Percentiles rank a stretch among this genome's conserved stretches.
Evolutionary conservation across 176 grass and related monocot species (phyloP).

Genomic region (Cenchrus americanus): DNA sequence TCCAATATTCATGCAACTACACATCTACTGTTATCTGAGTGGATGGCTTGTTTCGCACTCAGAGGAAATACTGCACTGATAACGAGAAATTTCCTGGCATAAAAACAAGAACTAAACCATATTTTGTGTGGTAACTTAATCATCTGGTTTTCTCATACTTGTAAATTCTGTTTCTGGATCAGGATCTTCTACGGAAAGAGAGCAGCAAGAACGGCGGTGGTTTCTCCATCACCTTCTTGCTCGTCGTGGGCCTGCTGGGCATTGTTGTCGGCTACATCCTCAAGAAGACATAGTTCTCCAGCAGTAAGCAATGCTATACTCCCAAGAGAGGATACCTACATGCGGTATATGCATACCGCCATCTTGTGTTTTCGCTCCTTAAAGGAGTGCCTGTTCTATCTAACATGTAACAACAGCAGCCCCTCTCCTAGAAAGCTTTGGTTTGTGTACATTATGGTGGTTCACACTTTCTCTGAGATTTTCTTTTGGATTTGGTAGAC

Average conservation of each 20-base stretch:
- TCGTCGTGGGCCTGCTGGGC: conserved; percentile 69
- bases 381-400: conserved; percentile 48
- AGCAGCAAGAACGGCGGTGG: conserved; percentile 49
- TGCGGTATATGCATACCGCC: conserved; percentile 7
- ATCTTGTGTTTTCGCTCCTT: conserved; percentile 43
- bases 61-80: background rate
- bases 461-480: conserved; percentile 10
- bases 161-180: conserved; percentile 30
- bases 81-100: background rate
- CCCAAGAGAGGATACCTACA: conserved; percentile 37
- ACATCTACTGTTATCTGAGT: background rate
- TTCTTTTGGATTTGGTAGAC: conserved; percentile 43
- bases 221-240: conserved; percentile 87
- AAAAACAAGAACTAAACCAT: background rate
- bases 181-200: conserved; percentile 87
- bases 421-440: conserved; percentile 40
- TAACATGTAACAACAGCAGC: conserved; percentile 47
- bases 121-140: background rate
- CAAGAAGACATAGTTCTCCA: conserved; percentile 72
- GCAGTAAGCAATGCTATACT: conserved; percentile 29
- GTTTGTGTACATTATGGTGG: conserved; percentile 59
- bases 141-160: background rate
- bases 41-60: background rate
- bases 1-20: background rate
- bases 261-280: conserved; percentile 77